These are phyloP conservation scores for Emergomyces pasteurianus DNA, from an alignment of 2,329 filamentous ascomycete species.

Conservation along the genomic window DNA sequence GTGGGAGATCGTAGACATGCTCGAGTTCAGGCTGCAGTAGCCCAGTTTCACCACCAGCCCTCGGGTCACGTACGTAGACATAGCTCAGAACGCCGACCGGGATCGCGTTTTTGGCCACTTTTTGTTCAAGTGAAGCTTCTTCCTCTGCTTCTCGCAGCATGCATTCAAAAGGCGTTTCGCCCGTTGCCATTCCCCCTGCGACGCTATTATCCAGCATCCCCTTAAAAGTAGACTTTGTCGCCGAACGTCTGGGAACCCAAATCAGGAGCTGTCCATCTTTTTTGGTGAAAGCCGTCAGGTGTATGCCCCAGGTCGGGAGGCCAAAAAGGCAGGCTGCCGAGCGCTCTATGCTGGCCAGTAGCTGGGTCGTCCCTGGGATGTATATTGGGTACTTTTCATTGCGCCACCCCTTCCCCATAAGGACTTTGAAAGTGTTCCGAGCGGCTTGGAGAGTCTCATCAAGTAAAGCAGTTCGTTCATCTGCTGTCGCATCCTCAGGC, in stretches of 20 bases:
- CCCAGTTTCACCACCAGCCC: slow-evolving; percentile 67
- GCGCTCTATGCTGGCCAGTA: slow-evolving; percentile 66
- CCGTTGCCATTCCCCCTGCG: slow-evolving; percentile 70
- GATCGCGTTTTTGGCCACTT: slow-evolving; percentile 51
- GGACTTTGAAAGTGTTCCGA: slow-evolving; percentile 58
- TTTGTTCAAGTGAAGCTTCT: slow-evolving; percentile 63
- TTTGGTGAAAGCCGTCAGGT: slow-evolving; percentile 63
- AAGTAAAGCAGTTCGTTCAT: slow-evolving; percentile 49
- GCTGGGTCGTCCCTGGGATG: slow-evolving; percentile 37
- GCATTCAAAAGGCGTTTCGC: slow-evolving; percentile 56
- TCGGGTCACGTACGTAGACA: slow-evolving; percentile 63
- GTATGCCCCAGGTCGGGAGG: slow-evolving; percentile 64
- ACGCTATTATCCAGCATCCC: slow-evolving; percentile 94
- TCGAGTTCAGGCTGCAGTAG: slow-evolving; percentile 84
- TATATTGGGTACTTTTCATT: slow-evolving; percentile 73
- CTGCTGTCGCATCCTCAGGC: slow-evolving; percentile 45
- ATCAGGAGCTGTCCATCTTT: slow-evolving; percentile 37
- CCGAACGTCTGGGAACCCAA: slow-evolving; percentile 71
- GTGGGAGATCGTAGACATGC: slow-evolving; percentile 79
- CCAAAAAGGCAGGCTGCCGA: slow-evolving; percentile 63
- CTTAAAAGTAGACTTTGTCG: slow-evolving; percentile 72
- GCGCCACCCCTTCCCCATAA: slow-evolving; percentile 65
- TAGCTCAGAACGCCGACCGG: slow-evolving; percentile 67
- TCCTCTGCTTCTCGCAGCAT: slow-evolving; percentile 77
- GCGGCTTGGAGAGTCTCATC: slow-evolving; percentile 53